Percentiles rank a stretch among this genome's conserved stretches.
These are phyloP conservation scores for Paracoccidioides lutzii DNA, from an alignment of 2,329 filamentous ascomycete genomes.

Conservation along the genomic window DNA sequence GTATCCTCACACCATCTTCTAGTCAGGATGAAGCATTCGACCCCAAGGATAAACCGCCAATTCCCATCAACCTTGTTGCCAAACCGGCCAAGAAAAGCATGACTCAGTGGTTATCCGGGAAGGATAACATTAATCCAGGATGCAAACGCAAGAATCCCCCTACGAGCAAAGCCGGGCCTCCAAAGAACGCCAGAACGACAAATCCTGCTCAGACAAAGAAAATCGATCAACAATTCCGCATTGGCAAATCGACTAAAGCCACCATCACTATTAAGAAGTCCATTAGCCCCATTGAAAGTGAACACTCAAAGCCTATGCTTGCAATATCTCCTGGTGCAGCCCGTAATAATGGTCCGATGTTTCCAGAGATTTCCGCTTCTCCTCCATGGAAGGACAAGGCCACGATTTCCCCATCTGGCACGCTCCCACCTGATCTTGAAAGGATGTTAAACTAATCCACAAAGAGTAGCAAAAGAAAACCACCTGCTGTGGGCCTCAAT, in stretches of 20 bases:
- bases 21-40: conserved; percentile 26
- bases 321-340: conserved; percentile 23
- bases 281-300: conserved; percentile 15
- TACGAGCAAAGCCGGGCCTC: conserved; percentile 4
- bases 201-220: conserved; percentile 2
- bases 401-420: conserved; percentile 11
- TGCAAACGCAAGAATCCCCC: neutral
- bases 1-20: conserved; percentile 31
- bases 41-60: conserved; percentile 13
- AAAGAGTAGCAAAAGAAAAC: neutral
- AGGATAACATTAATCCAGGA: conserved; percentile 16
- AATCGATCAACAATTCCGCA: conserved; percentile 6
- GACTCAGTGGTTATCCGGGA: conserved; percentile 8
- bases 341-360: conserved; percentile 26
- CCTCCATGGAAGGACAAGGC: conserved; percentile 7
- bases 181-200: conserved; percentile 5
- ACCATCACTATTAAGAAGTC: conserved; percentile 10
- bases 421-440: conserved; percentile 11
- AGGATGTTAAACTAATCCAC: conserved; percentile 1
- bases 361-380: conserved; percentile 11
- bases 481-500: neutral
- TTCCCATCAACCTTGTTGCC: neutral
- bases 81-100: conserved; percentile 2
- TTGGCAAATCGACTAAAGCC: conserved; percentile 5
- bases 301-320: conserved; percentile 22